Evolutionary conservation across 1,139 yeast species (phyloP), one percentile per base, ranked within the genome.

Genomic region (Geotrichum citri-aurantii): DNA sequence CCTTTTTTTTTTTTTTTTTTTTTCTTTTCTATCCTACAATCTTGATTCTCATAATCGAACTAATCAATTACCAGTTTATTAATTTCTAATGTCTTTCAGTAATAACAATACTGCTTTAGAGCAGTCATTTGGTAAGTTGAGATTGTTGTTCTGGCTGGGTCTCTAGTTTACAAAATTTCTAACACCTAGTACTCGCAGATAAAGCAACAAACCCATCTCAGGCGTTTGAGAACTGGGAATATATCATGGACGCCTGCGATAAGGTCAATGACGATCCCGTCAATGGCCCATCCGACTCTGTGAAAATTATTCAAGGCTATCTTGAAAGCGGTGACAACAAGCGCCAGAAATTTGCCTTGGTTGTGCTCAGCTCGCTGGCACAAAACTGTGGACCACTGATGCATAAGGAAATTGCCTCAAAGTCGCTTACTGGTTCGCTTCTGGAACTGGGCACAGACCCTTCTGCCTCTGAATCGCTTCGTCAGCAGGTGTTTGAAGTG

Each of bases 301-400:
- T 86, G 19, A 67, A 71, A 27, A 69, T 78, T 1, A 73, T 91
- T 23, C 77, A 79, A 54, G 72, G 76, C 23, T 78, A 91, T 56
- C 74, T 92, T 52, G 76, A 77, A 44, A 77, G 80, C 29, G 77
- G 81, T 52, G 93, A 89, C 71, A 97, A 96, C 33, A 93, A 92
- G 71, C 86, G 88, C 1, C 83, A 89, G 31, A 75, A 92, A 57
- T 79, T 95, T 65, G 73, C 95, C 0, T 73, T 93, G 57, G 81
- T 96, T 0, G 74, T 93, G 58, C 74, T 89, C 21, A 80, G 83
- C 21, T 86, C 97, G 0, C 73, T 90, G 44, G 96, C 96, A 0
- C 97, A 92, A 72, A 93, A 93, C 71, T 92, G 98, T 74, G 98
- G 98, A 1, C 85, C 96, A 1, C 78, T 91, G 65, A 82, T 88